Conservation (phyloP, 768 basidiomycete species). For the Arthromyces matolae region DNA sequence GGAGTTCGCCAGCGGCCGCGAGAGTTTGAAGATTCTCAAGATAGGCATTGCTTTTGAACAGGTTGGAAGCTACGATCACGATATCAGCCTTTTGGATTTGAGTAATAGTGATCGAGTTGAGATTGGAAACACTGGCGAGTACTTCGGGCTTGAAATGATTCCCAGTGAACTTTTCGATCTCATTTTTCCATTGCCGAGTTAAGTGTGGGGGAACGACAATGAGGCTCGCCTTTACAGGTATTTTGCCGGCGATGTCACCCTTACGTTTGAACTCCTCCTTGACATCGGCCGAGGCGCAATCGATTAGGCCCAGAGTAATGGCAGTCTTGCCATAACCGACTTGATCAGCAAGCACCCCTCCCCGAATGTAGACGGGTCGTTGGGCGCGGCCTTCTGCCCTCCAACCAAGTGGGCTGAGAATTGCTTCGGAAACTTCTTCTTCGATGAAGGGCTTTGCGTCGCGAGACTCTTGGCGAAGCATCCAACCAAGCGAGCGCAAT, state of each 20-base stretch:
- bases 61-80: constrained; percentile 77
- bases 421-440: constrained; percentile 91
- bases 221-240: constrained; percentile 77
- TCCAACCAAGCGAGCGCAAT: constrained; percentile 88
- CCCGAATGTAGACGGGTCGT: constrained; percentile 68
- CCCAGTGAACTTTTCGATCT: constrained; percentile 73
- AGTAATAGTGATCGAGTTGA: constrained; percentile 72
- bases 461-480: constrained; percentile 73
- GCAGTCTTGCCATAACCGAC: constrained; percentile 98
- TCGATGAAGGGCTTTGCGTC: constrained; percentile 76
- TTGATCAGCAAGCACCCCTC: constrained; percentile 92
- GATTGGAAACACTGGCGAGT: constrained; percentile 62
- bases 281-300: constrained; percentile 58
- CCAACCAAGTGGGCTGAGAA: constrained; percentile 85
- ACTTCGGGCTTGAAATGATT: constrained; percentile 59
- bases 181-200: constrained; percentile 85
- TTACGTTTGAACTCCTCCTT: constrained; percentile 54
- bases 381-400: constrained; percentile 90
- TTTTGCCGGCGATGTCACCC: constrained; percentile 53
- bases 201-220: constrained; percentile 89
- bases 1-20: constrained; percentile 64
- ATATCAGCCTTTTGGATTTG: constrained; percentile 80
- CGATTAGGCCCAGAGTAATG: constrained; percentile 86
- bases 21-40: constrained; percentile 72
- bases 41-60: constrained; percentile 80